Evolutionary conservation across 495 filamentous ascomycete genomes (phyloP).

Genomic region (Beverwykella pulmonaria): DNA sequence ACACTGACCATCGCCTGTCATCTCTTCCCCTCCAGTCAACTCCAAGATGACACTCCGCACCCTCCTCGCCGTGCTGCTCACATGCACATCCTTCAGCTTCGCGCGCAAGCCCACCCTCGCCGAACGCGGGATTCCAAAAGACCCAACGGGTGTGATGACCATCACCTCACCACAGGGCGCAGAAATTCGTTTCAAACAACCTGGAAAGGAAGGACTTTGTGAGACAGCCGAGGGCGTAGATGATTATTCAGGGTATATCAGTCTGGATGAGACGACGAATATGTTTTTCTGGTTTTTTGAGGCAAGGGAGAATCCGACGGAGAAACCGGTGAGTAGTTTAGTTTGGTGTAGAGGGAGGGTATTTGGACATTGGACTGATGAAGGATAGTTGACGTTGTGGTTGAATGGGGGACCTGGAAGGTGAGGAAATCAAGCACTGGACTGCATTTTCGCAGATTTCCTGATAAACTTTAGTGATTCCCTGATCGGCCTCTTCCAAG

Average conservation of each 20-base stretch:
- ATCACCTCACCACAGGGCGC: constrained; percentile 61
- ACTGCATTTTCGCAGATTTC: neutral
- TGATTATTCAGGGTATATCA: constrained; percentile 39
- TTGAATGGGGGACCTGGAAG: constrained; percentile 56
- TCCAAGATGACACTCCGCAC: constrained; percentile 16
- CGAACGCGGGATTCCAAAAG: constrained; percentile 31
- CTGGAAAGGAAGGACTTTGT: constrained; percentile 53
- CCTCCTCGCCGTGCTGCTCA: constrained; percentile 2
- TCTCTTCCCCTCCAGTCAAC: neutral
- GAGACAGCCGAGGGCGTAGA: constrained; percentile 47
- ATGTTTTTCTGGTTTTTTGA: constrained; percentile 45
- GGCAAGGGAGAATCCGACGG: constrained; percentile 32
- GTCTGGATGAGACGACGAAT: constrained; percentile 28
- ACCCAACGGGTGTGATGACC: constrained; percentile 59
- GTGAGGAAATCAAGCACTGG: too few relatives aligned
- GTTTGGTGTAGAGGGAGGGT: too few relatives aligned
- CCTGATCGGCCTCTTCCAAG: constrained; percentile 72
- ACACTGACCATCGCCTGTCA: neutral
- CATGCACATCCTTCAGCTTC: neutral
- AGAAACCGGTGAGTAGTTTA: constrained; percentile 36
- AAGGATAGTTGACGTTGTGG: constrained; percentile 39
- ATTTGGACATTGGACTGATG: neutral
- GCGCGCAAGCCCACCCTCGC: constrained; percentile 24
- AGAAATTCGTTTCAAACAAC: constrained; percentile 57
- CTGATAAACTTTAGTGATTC: constrained; percentile 51